Conservation (phyloP, 345 rosid genomes). For the Eucalyptus brandiana region DNA sequence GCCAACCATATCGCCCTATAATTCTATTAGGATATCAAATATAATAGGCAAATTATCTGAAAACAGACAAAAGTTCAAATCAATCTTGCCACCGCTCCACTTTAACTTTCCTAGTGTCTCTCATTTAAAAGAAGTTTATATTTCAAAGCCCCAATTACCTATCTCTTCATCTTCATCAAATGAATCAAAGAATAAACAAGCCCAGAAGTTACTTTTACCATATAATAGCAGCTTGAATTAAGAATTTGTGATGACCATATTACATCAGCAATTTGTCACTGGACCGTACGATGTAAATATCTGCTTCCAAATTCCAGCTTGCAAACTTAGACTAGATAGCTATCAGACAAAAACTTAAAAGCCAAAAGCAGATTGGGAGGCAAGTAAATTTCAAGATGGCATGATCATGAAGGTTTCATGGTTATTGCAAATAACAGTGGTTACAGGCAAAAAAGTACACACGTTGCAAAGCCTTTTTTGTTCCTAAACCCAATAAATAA, state of each 20-base stretch:
- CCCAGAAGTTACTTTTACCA: not conserved
- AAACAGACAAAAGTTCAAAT: not conserved
- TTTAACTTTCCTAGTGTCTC: not conserved
- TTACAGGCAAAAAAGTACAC: not conserved
- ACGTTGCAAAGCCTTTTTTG: not conserved
- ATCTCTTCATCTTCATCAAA: not conserved
- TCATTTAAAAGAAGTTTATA: not conserved
- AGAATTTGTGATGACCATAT: not conserved
- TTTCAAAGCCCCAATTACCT: not conserved
- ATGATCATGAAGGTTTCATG: not conserved
- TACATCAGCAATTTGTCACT: not conserved
- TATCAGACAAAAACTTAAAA: not conserved
- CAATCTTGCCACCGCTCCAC: not conserved
- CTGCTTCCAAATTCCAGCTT: not conserved
- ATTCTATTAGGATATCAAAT: not conserved
- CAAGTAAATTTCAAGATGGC: not conserved
- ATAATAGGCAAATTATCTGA: not conserved
- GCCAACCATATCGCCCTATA: not conserved
- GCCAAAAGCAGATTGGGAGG: not conserved
- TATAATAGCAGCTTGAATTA: not conserved
- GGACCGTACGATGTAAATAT: not conserved
- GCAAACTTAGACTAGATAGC: not conserved
- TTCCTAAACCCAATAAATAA: not conserved
- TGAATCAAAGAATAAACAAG: not conserved
- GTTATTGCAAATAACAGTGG: not conserved